Percentiles rank a stretch among this genome's conserved stretches.
phyloP scores from a whole-genome alignment of 179 eudicot species.

The Pouteria campechiana region DNA sequence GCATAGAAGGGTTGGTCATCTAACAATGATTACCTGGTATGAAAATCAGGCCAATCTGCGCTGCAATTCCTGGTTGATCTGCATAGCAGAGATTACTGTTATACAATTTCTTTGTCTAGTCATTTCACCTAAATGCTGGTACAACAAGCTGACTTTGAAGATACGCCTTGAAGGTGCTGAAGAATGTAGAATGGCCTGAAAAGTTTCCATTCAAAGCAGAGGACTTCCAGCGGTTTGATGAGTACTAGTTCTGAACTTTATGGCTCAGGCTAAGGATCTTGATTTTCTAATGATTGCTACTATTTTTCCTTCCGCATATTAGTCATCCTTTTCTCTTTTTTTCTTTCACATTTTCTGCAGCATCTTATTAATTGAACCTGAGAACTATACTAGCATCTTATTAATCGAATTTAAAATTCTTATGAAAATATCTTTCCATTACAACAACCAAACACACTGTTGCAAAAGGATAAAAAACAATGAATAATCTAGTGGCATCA shows the following conservation, averaged over 20 bases:
- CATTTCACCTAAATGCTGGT: no score
- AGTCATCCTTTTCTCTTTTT: background rate
- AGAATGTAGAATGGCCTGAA: constrained; percentile 85
- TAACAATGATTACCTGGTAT: no score
- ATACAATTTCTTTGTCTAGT: background rate
- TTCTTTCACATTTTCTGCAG: no score
- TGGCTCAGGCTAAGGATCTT: no score
- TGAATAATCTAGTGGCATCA: no score
- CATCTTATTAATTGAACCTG: no score
- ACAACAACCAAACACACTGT: background rate
- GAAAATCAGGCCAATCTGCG: no score
- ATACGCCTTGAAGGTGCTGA: constrained; percentile 43
- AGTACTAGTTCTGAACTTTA: constrained; percentile 45
- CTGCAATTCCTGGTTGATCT: no score
- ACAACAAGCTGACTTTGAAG: constrained; percentile 2
- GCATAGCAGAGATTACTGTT: background rate
- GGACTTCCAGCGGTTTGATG: constrained; percentile 93
- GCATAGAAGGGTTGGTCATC: no score
- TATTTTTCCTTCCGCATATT: constrained; percentile 1
- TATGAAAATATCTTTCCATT: background rate
- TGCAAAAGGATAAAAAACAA: background rate
- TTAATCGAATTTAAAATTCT: background rate
- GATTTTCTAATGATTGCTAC: no score
- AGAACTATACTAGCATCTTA: no score
- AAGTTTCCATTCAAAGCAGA: constrained; percentile 88